Evolutionary conservation across 2,329 filamentous ascomycete species (phyloP), one percentile per base, ranked within the genome.

Genomic region (Neobulgaria alba): DNA sequence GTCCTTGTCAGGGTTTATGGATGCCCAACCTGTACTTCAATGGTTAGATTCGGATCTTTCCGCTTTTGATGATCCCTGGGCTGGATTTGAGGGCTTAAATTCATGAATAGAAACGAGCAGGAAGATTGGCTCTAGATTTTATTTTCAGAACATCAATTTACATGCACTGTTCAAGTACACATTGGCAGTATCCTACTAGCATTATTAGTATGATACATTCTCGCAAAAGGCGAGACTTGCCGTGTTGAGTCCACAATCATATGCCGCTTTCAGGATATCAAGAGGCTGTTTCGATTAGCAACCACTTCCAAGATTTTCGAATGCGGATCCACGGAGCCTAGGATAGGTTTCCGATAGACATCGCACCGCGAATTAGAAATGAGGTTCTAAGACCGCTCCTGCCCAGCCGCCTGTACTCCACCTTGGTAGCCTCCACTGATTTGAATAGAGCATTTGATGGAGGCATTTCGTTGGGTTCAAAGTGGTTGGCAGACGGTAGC

Each of bases 11-110:
- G 19, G 37, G 15, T 36, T 44, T 14, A 36, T 40, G 37, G 37
- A 31, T 23, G 21, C 15, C 2, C 37, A 39, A 16, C 41, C 41
- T 7, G 21, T 35, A 10, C 20, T 44, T 10, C 41, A 44, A 15
- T 44, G 37, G 41, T 26, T 44, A 9, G 41, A 44, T 16, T 44
- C 33, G 14, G 41, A 44, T 33, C 33, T 39, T 21, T 26, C 23
- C 12, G 23, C 23, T 7, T 26, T 26, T 7, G 23, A 12, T 7
- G 23, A 26, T 12, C 7, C 23, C 7, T 26, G 23, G 23, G n/a
- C n/a, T n/a, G n/a, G n/a, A n/a, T n/a, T n/a, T n/a, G n/a, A n/a
- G n/a, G n/a, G n/a, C n/a, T n/a, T n/a, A n/a, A n/a, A n/a, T n/a
- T n/a, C n/a, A n/a, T n/a, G n/a, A n/a, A n/a, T n/a, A n/a, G n/a